These are phyloP conservation scores for Naganishia vaughanmartiniae DNA, from an alignment of 768 basidiomycete genomes.

Conservation along the genomic window DNA sequence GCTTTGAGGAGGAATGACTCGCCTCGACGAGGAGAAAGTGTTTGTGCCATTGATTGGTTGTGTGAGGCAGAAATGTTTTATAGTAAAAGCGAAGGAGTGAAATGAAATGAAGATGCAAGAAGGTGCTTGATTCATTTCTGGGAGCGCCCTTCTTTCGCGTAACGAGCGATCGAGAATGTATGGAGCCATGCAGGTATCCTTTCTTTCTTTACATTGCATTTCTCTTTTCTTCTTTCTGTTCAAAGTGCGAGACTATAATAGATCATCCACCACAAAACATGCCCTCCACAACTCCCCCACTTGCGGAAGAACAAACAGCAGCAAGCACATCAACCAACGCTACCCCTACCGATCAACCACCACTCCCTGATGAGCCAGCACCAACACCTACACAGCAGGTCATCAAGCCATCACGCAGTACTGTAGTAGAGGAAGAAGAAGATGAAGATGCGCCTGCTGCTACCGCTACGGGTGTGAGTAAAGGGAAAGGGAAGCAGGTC, in stretches of 20 bases:
- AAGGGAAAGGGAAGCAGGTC: neutral
- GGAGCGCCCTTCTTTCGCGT: no score
- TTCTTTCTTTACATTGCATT: no score
- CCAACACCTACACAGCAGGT: neutral
- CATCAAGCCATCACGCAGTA: neutral
- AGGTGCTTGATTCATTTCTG: no score
- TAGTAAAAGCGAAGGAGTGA: no score
- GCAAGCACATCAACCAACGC: neutral
- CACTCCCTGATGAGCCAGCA: constrained; percentile 18
- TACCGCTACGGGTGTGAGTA: neutral
- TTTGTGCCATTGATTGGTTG: neutral
- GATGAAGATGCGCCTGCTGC: constrained; percentile 36
- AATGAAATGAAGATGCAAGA: no score
- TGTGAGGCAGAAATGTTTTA: no score
- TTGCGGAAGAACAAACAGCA: neutral
- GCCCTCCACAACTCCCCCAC: constrained; percentile 4
- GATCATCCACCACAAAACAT: neutral
- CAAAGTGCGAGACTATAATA: no score
- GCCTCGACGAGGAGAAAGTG: neutral
- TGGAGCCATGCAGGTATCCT: no score
- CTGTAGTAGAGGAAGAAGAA: neutral
- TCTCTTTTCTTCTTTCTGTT: no score
- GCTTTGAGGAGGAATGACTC: neutral
- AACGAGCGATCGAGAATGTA: no score
- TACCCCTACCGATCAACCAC: neutral